These are phyloP conservation scores for Pseudocercospora fijiensis DNA, from an alignment of 2,329 filamentous ascomycete genomes.

Conservation along the genomic window DNA sequence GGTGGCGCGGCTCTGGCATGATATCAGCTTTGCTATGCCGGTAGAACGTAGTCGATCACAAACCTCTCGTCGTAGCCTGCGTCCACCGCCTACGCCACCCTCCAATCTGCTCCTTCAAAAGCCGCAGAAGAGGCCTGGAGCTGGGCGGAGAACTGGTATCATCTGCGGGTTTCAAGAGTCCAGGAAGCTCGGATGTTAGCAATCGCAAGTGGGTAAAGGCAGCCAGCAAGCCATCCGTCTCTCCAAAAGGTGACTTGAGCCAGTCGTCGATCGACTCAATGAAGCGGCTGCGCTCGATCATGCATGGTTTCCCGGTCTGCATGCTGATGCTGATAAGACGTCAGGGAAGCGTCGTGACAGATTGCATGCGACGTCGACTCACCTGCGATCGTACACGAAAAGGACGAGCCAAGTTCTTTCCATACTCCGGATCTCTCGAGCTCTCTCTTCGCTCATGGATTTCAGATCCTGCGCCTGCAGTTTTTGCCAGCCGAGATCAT, in stretches of 20 bases:
- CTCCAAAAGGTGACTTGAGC: slow-evolving; percentile 37
- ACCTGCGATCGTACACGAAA: slow-evolving; percentile 46
- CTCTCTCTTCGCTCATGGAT: slow-evolving; percentile 11
- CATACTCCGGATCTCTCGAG: slow-evolving; percentile 38
- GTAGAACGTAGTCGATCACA: background rate
- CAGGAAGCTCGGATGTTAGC: slow-evolving; percentile 40
- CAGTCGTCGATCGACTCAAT: slow-evolving; percentile 42
- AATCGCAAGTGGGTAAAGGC: slow-evolving; percentile 42
- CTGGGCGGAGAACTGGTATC: background rate
- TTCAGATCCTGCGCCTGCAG: slow-evolving; percentile 15
- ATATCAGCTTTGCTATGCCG: background rate
- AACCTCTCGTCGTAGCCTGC: background rate
- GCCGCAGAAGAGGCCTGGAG: background rate
- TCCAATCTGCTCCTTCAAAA: background rate
- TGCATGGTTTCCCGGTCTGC: slow-evolving; percentile 46
- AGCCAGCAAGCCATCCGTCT: slow-evolving; percentile 41
- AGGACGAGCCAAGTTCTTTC: slow-evolving; percentile 44
- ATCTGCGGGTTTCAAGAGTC: slow-evolving; percentile 23
- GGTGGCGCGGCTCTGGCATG: slow-evolving; percentile 32
- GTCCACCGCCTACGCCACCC: background rate
- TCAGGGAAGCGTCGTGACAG: too few species aligned
- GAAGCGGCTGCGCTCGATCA: slow-evolving; percentile 44
- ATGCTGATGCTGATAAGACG: slow-evolving; percentile 40
- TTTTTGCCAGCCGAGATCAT: slow-evolving; percentile 44
- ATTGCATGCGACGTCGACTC: too few species aligned